These are phyloP conservation scores for Coelastrella sp. DNA, from an alignment of 139 green algal genomes.

Conservation along the genomic window DNA sequence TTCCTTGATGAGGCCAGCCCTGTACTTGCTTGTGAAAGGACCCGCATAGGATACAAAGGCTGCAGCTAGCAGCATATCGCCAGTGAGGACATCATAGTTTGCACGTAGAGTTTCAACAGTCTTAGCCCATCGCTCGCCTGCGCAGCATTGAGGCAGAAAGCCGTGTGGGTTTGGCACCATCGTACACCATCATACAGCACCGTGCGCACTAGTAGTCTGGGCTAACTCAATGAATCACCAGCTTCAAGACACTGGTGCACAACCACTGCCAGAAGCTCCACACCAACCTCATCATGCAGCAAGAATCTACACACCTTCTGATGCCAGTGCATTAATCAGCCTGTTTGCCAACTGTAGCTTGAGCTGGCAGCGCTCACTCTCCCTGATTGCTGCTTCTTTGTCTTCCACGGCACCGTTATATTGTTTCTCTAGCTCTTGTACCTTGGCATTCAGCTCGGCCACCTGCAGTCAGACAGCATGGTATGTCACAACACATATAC, in stretches of 20 bases:
- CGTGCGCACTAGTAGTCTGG: too few species aligned
- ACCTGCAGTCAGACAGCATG: constrained; percentile 59
- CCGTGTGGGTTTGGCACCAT: too few species aligned
- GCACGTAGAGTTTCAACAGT: constrained; percentile 81
- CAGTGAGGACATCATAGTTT: constrained; percentile 79
- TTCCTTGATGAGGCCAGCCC: constrained; percentile 71
- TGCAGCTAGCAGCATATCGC: constrained; percentile 80
- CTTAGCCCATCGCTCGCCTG: constrained; percentile 79
- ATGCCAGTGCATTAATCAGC: constrained; percentile 87
- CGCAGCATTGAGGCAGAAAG: neutral
- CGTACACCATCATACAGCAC: too few species aligned
- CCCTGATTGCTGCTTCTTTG: constrained; percentile 85
- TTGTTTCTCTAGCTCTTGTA: constrained; percentile 82
- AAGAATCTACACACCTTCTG: constrained; percentile 70
- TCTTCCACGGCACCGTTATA: constrained; percentile 84
- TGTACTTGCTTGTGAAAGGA: constrained; percentile 83
- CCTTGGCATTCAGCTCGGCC: constrained; percentile 79
- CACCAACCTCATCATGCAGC: too few species aligned
- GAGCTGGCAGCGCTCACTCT: constrained; percentile 80
- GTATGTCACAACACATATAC: neutral
- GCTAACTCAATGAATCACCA: too few species aligned
- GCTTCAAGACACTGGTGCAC: too few species aligned
- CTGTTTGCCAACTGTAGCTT: constrained; percentile 88
- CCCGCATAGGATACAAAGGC: constrained; percentile 83
- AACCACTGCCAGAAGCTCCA: neutral